A percentile compares a stretch with the other conserved stretches of the same genome.
phyloP scores from a whole-genome alignment of 345 rosid species.

The Anacardium occidentale region DNA sequence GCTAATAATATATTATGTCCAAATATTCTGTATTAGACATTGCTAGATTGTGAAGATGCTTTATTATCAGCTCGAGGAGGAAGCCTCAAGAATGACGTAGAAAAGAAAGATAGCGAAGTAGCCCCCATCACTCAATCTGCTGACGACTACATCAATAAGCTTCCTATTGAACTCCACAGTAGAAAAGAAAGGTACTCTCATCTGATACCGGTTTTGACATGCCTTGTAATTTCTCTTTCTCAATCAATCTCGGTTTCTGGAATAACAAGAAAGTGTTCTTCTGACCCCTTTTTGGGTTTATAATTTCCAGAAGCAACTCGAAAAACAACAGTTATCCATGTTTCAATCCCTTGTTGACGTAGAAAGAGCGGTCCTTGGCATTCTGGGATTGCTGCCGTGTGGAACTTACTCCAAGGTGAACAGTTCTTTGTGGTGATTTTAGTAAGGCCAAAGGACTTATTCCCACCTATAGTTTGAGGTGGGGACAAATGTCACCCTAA shows the following conservation, averaged over 20 bases:
- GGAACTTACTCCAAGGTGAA: slow-evolving; percentile 55
- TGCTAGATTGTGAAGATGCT: slow-evolving; percentile 74
- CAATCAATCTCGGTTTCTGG: not conserved
- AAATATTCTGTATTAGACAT: slow-evolving; percentile 45
- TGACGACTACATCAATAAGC: slow-evolving; percentile 47
- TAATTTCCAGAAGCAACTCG: slow-evolving; percentile 63
- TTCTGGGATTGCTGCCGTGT: slow-evolving; percentile 62
- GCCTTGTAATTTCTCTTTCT: not conserved
- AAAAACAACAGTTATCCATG: slow-evolving; percentile 51
- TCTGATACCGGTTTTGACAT: slow-evolving; percentile 6
- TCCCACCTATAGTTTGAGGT: too few species aligned
- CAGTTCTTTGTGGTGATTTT: not conserved
- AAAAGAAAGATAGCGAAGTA: slow-evolving; percentile 30
- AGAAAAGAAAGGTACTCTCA: too few species aligned
- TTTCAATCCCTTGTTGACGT: slow-evolving; percentile 59
- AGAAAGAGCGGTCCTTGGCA: slow-evolving; percentile 55
- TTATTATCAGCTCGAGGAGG: slow-evolving; percentile 45
- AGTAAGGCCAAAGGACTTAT: too few species aligned
- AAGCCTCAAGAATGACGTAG: slow-evolving; percentile 31
- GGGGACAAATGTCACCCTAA: too few species aligned
- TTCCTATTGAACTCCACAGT: slow-evolving; percentile 53
- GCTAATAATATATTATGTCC: not conserved
- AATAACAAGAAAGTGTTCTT: not conserved
- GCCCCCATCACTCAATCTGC: slow-evolving; percentile 48
- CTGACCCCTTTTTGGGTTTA: not conserved